Base-by-base conservation (phyloP, 2,329 filamentous ascomycete species). In the Penicillium freii region DNA sequence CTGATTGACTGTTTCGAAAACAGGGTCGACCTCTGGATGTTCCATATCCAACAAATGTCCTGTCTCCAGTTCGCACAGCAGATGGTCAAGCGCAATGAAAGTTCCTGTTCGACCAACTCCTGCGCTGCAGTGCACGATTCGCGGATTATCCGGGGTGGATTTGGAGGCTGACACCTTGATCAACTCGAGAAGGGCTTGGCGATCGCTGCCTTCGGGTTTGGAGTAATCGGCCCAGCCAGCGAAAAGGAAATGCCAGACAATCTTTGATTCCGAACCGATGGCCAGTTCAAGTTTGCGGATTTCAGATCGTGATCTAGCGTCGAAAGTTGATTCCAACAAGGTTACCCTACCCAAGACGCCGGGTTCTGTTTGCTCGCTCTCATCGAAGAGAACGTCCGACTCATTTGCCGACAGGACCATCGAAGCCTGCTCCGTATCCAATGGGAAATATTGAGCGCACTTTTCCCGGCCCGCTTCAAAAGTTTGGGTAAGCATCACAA, bases 71-170 rank as follows among this genome's bases (percentile, higher is more conserved):
- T 97, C 91, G 36, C 87, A 83, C 62, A 96, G 82, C 27, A 99
- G 84, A 73, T 95, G 91, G 75, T 97, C 94, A n/a, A 99, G 83
- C 1, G 91, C 89, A 68, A 99, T 96, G 71, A 97, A 99, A 0
- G 94, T 97, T 34, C 94, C 94, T 8, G 90, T 96, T 54, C 94
- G 86, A 13, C 94, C 94, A 15, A 99, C 93, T 39, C 94, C 94
- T 8, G 94, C 94, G 70, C 91, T 96, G 78, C 90, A 92, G 74
- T 92, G 89, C 11, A 92, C 84, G 58, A 97, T 87, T 54, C 93
- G 87, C 5, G 93, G 90, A 67, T 89, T 92, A 23, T 80, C 74
- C 7, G 79, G 62, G 8, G 77, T 77, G 29, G 69, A 73, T 62
- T 80, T 79, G 45, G 71, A 75, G 19, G 74, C 76, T 3, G 78